Conservation (phyloP, 140 eudicot genomes). For the Ambrosia hybrid region DNA sequence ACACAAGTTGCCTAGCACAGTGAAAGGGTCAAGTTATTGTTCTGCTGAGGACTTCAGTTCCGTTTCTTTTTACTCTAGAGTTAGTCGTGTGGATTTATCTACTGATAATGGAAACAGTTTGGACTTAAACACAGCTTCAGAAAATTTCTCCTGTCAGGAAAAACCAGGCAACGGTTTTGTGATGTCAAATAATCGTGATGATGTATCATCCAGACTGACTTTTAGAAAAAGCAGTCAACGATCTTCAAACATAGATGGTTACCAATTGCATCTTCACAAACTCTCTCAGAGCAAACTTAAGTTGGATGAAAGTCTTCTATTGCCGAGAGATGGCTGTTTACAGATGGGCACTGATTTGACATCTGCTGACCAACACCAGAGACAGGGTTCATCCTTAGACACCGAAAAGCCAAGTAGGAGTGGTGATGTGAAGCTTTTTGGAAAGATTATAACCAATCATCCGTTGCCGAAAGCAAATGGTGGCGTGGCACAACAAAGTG, state of each 20-base stretch:
- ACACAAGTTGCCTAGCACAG: too few species aligned
- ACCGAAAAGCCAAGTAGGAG: conserved; percentile 44
- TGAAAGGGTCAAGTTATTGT: too few species aligned
- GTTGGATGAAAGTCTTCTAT: conserved; percentile 29
- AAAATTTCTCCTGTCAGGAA: conserved; percentile 8
- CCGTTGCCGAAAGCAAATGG: conserved; percentile 38
- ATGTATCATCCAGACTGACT: conserved; percentile 35
- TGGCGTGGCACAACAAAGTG: conserved; percentile 10
- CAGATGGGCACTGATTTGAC: conserved; percentile 41
- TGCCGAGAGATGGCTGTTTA: conserved; percentile 31
- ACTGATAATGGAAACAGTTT: not conserved
- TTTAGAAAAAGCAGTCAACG: conserved; percentile 34
- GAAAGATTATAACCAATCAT: conserved; percentile 59
- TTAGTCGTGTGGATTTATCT: too few species aligned
- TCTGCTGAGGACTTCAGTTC: too few species aligned
- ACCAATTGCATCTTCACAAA: conserved; percentile 40
- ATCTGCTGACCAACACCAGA: conserved; percentile 28
- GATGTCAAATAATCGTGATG: conserved; percentile 25
- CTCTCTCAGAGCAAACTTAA: conserved; percentile 14
- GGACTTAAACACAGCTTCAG: conserved; percentile 28
- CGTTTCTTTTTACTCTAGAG: too few species aligned
- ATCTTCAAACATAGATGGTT: conserved; percentile 33
- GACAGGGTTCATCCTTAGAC: conserved; percentile 37
- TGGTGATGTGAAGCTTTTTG: conserved; percentile 84
- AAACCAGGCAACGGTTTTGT: conserved; percentile 16